These are phyloP conservation scores for Kernera saxatilis DNA, from an alignment of 345 rosid genomes.

Conservation along the genomic window DNA sequence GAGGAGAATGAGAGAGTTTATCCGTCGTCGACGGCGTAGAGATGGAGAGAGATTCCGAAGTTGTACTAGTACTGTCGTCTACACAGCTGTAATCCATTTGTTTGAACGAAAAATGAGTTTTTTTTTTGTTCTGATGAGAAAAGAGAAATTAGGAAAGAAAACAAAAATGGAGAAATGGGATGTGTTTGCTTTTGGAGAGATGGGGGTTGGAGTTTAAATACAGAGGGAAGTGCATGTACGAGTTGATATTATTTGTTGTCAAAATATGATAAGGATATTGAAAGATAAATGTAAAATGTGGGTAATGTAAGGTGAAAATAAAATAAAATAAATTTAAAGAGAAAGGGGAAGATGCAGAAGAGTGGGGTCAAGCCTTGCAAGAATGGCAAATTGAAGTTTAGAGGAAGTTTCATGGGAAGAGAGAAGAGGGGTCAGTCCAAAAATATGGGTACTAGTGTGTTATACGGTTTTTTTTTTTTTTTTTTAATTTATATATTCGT, in stretches of 20 bases:
- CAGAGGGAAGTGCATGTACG: constrained; percentile 23
- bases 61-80: constrained; percentile 48
- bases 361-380: constrained; percentile 20
- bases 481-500: neutral
- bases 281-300: constrained; percentile 18
- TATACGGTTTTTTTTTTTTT: neutral
- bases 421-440: constrained; percentile 19
- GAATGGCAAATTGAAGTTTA: constrained; percentile 8
- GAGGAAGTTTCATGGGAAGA: constrained; percentile 28
- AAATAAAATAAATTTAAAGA: neutral
- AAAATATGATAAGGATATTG: neutral
- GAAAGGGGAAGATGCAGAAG: neutral
- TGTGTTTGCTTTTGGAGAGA: constrained; percentile 9
- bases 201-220: constrained; percentile 15
- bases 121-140: too few species aligned
- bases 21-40: constrained; percentile 20
- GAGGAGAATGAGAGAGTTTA: constrained; percentile 1
- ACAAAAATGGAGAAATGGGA: neutral
- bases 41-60: constrained; percentile 34
- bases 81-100: constrained; percentile 47
- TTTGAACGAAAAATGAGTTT: neutral
- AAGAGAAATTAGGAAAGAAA: neutral
- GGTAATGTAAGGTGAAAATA: constrained; percentile 1
- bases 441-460: constrained; percentile 10
- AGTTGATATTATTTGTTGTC: neutral